These are phyloP conservation scores for Firmiana major DNA, from an alignment of 345 rosid genomes.

Conservation along the genomic window DNA sequence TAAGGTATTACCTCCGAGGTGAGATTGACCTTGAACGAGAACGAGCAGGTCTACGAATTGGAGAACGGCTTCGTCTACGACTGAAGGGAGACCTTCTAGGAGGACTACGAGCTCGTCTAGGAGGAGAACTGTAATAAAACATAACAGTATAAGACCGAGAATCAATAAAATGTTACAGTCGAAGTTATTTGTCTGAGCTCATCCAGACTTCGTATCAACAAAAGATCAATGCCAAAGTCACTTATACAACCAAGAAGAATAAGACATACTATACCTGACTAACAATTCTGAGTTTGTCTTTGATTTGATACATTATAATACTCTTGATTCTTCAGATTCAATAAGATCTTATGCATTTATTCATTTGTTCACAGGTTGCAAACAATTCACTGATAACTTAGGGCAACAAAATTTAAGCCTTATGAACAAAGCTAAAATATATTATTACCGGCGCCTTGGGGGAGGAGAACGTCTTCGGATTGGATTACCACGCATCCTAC, in stretches of 20 bases:
- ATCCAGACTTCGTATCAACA: neutral
- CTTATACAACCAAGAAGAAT: neutral
- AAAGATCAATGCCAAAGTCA: neutral
- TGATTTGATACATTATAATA: neutral
- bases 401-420: neutral
- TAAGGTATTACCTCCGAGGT: constrained; percentile 53
- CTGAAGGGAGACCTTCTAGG: constrained; percentile 79
- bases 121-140: constrained; percentile 57
- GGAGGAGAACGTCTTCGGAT: constrained; percentile 89
- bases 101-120: constrained; percentile 81
- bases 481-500: constrained; percentile 89
- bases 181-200: neutral
- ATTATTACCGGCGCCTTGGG: constrained; percentile 73
- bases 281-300: neutral
- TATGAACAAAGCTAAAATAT: neutral
- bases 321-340: neutral
- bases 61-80: constrained; percentile 90
- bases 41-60: constrained; percentile 69
- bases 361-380: neutral
- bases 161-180: neutral
- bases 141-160: neutral
- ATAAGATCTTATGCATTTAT: neutral
- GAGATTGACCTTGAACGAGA: constrained; percentile 86
- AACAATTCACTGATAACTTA: neutral
- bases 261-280: neutral